Percentiles rank a stretch among this genome's conserved stretches.
Conservation (phyloP, 306 rosid species). For the Hylodesmum podocarpum region DNA sequence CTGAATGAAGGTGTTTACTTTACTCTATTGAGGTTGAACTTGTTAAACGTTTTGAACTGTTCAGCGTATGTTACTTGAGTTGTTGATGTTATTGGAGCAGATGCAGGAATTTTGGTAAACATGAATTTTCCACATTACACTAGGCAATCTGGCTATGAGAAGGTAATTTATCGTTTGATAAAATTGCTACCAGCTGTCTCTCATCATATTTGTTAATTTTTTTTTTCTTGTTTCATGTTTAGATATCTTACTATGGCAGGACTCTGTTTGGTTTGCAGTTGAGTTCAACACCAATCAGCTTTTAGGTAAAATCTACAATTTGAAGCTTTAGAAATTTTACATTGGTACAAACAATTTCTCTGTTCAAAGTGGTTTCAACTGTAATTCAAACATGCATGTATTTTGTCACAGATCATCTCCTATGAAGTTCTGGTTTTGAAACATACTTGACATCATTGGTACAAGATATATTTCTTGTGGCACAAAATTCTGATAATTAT, state of each 20-base stretch:
- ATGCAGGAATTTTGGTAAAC: conserved; percentile 62
- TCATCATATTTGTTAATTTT: neutral
- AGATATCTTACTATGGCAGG: conserved; percentile 49
- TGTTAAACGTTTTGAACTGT: conserved; percentile 69
- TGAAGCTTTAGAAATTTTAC: too few relatives aligned
- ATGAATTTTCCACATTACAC: conserved; percentile 46
- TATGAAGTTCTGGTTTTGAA: conserved; percentile 58
- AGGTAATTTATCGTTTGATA: conserved; percentile 49
- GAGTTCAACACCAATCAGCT: too few relatives aligned
- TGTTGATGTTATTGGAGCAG: conserved; percentile 79
- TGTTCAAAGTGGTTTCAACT: too few relatives aligned
- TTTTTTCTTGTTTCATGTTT: neutral
- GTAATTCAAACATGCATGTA: too few relatives aligned
- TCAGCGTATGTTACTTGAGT: conserved; percentile 74
- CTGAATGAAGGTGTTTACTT: conserved; percentile 79
- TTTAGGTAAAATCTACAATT: too few relatives aligned
- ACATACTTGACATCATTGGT: conserved; percentile 68
- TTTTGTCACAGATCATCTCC: conserved; percentile 64
- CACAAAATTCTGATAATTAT: conserved; percentile 76
- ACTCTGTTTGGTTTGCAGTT: too few relatives aligned
- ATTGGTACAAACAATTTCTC: too few relatives aligned
- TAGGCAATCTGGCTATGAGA: conserved; percentile 41
- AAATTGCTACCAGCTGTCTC: conserved; percentile 7
- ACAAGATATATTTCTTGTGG: conserved; percentile 94
- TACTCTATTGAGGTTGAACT: conserved; percentile 55